A percentile compares a stretch with the other conserved stretches of the same genome.
Conservation (phyloP, 306 rosid species). For the Malus fusca region DNA sequence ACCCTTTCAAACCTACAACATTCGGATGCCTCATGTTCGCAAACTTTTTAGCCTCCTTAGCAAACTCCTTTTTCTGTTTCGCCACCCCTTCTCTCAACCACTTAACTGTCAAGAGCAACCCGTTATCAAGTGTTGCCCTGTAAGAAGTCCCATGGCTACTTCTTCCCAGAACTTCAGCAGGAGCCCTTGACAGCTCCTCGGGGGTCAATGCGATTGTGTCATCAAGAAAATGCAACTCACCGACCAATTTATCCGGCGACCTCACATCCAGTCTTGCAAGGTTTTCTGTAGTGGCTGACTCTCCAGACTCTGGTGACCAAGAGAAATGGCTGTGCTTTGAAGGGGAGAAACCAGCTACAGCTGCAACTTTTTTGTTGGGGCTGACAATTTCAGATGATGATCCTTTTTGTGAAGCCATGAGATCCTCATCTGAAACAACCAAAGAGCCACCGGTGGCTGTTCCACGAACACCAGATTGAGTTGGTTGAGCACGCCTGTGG, state of each 20-base stretch:
- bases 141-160: constrained; percentile 98
- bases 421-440: constrained; percentile 86
- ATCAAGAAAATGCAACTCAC: constrained; percentile 92
- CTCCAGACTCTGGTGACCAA: constrained; percentile 95
- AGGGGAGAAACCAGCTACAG: constrained; percentile 73
- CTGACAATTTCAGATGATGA: constrained; percentile 59
- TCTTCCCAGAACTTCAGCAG: constrained; percentile 94
- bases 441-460: constrained; percentile 50
- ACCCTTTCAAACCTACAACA: constrained; percentile 89
- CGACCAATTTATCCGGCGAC: constrained; percentile 82
- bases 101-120: constrained; percentile 78
- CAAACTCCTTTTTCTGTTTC: constrained; percentile 90
- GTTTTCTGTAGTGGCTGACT: constrained; percentile 59
- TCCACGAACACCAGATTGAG: constrained; percentile 38
- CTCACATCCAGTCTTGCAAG: constrained; percentile 70
- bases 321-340: constrained; percentile 72
- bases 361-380: constrained; percentile 59
- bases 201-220: constrained; percentile 72
- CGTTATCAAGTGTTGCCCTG: constrained; percentile 82
- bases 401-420: constrained; percentile 63
- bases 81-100: constrained; percentile 99
- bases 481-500: constrained; percentile 35
- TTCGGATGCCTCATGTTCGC: constrained; percentile 96
- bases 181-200: constrained; percentile 91
- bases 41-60: constrained; percentile 90